phyloP scores from a whole-genome alignment of 129 eudicot genomes.

The Solidago caesia region DNA sequence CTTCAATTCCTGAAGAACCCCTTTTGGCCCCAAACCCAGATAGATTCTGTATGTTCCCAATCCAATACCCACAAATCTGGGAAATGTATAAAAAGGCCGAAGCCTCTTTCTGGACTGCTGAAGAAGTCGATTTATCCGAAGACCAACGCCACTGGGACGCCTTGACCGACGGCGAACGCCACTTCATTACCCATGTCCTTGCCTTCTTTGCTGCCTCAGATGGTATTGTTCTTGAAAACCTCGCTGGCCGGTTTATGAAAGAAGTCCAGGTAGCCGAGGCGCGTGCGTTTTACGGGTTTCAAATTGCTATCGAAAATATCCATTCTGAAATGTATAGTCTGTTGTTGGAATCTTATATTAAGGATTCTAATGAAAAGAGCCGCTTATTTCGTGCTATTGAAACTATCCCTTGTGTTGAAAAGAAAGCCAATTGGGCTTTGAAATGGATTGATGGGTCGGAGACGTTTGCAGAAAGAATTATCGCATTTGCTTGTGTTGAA shows the following conservation, averaged over 20 bases:
- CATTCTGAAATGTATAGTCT: slow-evolving; percentile 87
- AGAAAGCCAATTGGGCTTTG: slow-evolving; percentile 79
- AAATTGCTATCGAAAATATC: slow-evolving; percentile 83
- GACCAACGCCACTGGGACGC: slow-evolving; percentile 68
- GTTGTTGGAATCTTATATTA: slow-evolving; percentile 61
- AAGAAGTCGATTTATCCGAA: slow-evolving; percentile 70
- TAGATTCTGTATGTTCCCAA: slow-evolving; percentile 92
- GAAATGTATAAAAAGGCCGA: slow-evolving; percentile 90
- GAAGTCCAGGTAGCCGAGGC: slow-evolving; percentile 86
- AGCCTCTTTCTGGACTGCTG: slow-evolving; percentile 92
- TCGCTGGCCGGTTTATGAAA: slow-evolving; percentile 75
- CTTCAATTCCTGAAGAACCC: slow-evolving; percentile 68
- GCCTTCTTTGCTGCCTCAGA: slow-evolving; percentile 95
- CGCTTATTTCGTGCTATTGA: slow-evolving; percentile 64
- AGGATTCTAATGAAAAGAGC: slow-evolving; percentile 59
- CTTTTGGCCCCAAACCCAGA: slow-evolving; percentile 76
- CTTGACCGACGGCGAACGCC: slow-evolving; percentile 52
- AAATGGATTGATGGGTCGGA: slow-evolving; percentile 81
- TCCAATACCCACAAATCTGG: slow-evolving; percentile 79
- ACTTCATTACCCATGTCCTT: slow-evolving; percentile 73
- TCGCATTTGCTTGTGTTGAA: slow-evolving; percentile 85
- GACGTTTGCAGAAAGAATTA: slow-evolving; percentile 62
- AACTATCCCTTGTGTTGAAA: slow-evolving; percentile 62
- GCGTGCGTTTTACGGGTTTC: slow-evolving; percentile 90
- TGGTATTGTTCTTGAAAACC: slow-evolving; percentile 77